Evolutionary conservation across 1,284 basidiomycete genomes (phyloP), one percentile per base, ranked within the genome.

Genomic region (Trichosporon ovoides): DNA sequence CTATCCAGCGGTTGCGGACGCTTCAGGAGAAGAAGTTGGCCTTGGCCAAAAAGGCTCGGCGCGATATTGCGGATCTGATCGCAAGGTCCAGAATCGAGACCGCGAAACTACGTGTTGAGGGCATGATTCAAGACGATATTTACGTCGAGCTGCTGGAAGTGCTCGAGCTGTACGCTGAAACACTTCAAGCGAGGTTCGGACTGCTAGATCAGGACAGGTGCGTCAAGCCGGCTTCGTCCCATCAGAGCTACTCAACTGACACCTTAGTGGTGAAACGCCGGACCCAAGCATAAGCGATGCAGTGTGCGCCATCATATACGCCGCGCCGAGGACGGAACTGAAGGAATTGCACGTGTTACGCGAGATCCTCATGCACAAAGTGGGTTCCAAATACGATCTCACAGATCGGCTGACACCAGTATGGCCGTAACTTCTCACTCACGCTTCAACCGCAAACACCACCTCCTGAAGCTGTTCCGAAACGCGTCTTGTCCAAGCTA

Each of bases 1-100:
- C 92, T 3, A 87, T 95, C 31, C 93, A 98, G 76, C 86, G 94
- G 7, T 81, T 96, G 54, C 84, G 90, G 54, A 91, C 88, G 34
- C 79, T 96, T 3, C 91, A 95, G 70, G 89, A 93, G 79, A 97
- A 97, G 83, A 93, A 89, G 78, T 85, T 88, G 64, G 91, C 93
- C 0, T 85, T 96, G 60, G 91, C 92, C 0, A 97, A 97, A 79
- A 82, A 63, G 58, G 66, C 72, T 0, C 60, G 77, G 12, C 65
- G 77, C 35, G 76, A 78, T 56, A 78, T 78, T 33, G 77, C 77
- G n/a, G 77, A 78, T 57, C 60, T 78, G 6, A 60, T 78, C 3
- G 59, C 59, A n/a, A 76, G 77, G 58, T 65, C 67, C 2, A 59
- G 77, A 19, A 62, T 74, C 19, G 77, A 78, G 60, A 78, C 74